Evolutionary conservation across 768 basidiomycete species (phyloP).

Genomic region (Xerocomellus intermedius): DNA sequence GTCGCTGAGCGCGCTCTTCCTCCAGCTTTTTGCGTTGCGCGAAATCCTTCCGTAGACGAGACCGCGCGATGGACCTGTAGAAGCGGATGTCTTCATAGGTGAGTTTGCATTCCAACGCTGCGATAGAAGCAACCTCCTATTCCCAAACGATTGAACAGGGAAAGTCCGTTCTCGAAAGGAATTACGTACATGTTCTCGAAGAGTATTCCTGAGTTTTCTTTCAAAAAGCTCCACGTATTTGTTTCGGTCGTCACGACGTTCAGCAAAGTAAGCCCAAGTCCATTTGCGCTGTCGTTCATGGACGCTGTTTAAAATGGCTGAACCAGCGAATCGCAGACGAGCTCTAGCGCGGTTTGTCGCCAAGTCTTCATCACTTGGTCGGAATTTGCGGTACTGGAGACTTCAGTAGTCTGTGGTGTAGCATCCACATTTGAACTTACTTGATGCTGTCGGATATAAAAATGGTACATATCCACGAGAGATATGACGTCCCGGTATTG

Average conservation of each 20-base stretch:
- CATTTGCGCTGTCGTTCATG: slow-evolving; percentile 81
- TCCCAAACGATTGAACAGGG: background rate
- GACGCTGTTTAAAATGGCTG: slow-evolving; percentile 78
- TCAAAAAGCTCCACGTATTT: slow-evolving; percentile 84
- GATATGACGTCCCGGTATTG: slow-evolving; percentile 95
- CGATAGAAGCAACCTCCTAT: slow-evolving; percentile 55
- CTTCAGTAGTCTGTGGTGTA: slow-evolving; percentile 9
- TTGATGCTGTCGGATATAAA: slow-evolving; percentile 83
- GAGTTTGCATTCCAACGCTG: slow-evolving; percentile 75
- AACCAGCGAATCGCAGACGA: slow-evolving; percentile 73
- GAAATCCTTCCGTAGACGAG: slow-evolving; percentile 81
- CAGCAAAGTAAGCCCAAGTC: slow-evolving; percentile 90
- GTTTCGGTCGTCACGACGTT: slow-evolving; percentile 85
- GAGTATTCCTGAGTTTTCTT: slow-evolving; percentile 57
- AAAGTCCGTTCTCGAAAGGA: background rate
- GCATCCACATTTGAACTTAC: slow-evolving; percentile 36
- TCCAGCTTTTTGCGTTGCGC: slow-evolving; percentile 63
- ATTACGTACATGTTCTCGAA: slow-evolving; percentile 53
- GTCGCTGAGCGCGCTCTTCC: slow-evolving; percentile 61
- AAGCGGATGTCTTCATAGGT: slow-evolving; percentile 95
- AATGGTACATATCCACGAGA: slow-evolving; percentile 94
- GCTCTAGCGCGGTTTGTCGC: slow-evolving; percentile 59
- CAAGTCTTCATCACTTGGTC: slow-evolving; percentile 63
- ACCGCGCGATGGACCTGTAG: slow-evolving; percentile 93
- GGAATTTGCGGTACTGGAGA: slow-evolving; percentile 72